Conservation (phyloP, 345 rosid species). For the Eutrema yunnanense region DNA sequence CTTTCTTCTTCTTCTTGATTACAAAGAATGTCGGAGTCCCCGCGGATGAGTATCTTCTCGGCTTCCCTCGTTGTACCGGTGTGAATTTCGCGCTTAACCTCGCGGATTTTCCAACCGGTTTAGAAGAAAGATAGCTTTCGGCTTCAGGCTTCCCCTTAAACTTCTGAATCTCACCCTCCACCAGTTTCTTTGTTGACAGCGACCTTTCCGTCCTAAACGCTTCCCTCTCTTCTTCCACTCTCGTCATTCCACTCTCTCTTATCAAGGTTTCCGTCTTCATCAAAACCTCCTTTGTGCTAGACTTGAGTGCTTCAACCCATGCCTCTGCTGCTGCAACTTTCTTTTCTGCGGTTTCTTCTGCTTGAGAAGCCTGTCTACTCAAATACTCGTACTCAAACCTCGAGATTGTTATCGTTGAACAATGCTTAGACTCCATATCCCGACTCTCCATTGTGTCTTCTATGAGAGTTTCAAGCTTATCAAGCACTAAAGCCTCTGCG, state of each 20-base stretch:
- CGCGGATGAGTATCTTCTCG: conserved; percentile 39
- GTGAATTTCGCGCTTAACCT: conserved; percentile 25
- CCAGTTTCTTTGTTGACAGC: conserved; percentile 37
- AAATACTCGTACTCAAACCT: conserved; percentile 72
- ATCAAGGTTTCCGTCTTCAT: conserved; percentile 48
- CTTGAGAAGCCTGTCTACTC: conserved; percentile 48
- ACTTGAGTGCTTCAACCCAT: conserved; percentile 73
- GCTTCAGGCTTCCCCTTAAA: conserved; percentile 24
- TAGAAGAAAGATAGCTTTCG: background rate
- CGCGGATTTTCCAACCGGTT: conserved; percentile 19
- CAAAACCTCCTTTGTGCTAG: conserved; percentile 52
- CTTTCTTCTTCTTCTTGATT: conserved; percentile 48
- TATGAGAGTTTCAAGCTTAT: conserved; percentile 42
- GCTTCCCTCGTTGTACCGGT: conserved; percentile 32
- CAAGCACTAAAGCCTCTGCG: conserved; percentile 53
- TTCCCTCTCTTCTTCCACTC: conserved; percentile 43
- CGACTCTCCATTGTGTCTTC: conserved; percentile 40
- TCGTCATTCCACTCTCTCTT: conserved; percentile 33
- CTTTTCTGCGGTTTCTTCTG: conserved; percentile 74
- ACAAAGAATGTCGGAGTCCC: conserved; percentile 34
- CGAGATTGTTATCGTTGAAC: conserved; percentile 48
- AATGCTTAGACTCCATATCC: conserved; percentile 39
- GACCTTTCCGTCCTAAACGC: conserved; percentile 8
- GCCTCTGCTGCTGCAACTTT: conserved; percentile 82
- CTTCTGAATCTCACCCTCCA: conserved; percentile 37